Conservation (phyloP, 1,139 yeast genomes). For the Pichia sorboxylosa region DNA sequence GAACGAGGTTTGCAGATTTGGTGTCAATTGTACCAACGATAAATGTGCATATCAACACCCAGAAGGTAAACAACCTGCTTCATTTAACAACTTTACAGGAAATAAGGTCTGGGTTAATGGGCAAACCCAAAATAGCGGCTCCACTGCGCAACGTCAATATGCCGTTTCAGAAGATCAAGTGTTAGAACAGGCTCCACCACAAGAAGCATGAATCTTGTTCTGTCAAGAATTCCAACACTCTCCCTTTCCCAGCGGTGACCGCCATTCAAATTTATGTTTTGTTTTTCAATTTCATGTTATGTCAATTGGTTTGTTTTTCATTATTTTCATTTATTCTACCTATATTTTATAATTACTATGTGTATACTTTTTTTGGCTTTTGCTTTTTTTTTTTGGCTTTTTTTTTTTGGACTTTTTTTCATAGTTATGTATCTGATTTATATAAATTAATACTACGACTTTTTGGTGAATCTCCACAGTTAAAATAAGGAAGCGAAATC, state of each 20-base stretch:
- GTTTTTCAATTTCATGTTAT: neutral
- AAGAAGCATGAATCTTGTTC: too few species aligned
- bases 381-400: slow-evolving; percentile 3
- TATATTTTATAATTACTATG: slow-evolving; percentile 2
- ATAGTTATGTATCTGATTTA: too few species aligned
- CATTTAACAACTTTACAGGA: slow-evolving; percentile 19
- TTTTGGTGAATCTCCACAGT: too few species aligned
- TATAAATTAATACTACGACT: too few species aligned
- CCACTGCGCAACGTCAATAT: slow-evolving; percentile 50
- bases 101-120: slow-evolving; percentile 34
- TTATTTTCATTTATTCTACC: slow-evolving; percentile 1
- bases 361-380: slow-evolving; percentile 4
- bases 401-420: slow-evolving; percentile 1
- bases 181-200: slow-evolving; percentile 57
- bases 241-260: neutral
- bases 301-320: slow-evolving; percentile 3
- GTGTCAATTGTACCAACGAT: slow-evolving; percentile 56
- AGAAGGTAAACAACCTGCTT: slow-evolving; percentile 40
- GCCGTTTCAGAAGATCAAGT: slow-evolving; percentile 72
- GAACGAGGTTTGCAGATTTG: slow-evolving; percentile 70
- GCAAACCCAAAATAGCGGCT: slow-evolving; percentile 13
- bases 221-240: neutral
- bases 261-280: neutral
- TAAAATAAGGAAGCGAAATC: too few species aligned
- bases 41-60: slow-evolving; percentile 73